phyloP scores from a whole-genome alignment of 176 grass and related monocot species.

The Aegilops longissima region DNA sequence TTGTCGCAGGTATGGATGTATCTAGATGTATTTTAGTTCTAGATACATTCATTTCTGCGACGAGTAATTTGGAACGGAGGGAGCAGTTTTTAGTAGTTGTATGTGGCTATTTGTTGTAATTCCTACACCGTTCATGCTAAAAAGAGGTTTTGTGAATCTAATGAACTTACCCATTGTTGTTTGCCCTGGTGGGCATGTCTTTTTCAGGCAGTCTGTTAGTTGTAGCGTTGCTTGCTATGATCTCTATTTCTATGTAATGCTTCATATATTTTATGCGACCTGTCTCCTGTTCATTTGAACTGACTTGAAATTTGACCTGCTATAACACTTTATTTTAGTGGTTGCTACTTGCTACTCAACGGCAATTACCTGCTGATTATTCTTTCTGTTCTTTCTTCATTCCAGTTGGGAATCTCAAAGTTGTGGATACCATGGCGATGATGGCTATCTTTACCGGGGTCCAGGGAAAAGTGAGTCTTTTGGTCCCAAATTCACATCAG shows the following conservation, averaged over 20 bases:
- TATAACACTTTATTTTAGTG: slow-evolving; percentile 8
- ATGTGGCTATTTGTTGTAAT: neutral
- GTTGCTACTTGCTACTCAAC: neutral
- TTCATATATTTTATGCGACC: neutral
- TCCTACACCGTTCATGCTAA: neutral
- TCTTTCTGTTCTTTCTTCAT: slow-evolving; percentile 21
- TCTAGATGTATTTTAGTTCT: no score
- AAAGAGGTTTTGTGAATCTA: neutral
- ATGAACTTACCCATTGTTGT: neutral
- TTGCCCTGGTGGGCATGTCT: neutral
- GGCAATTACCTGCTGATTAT: neutral
- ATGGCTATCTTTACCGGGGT: slow-evolving; percentile 73
- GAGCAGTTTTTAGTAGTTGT: neutral
- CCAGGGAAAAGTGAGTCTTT: slow-evolving; percentile 63
- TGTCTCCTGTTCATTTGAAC: slow-evolving; percentile 4
- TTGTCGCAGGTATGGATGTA: no score
- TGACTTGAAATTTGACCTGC: slow-evolving; percentile 12
- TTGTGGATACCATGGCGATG: slow-evolving; percentile 91
- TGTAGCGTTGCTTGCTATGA: neutral
- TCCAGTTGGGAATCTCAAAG: slow-evolving; percentile 90
- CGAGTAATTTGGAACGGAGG: no score
- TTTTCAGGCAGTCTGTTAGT: neutral
- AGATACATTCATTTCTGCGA: no score
- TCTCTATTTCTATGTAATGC: neutral
- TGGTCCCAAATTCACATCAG: slow-evolving; percentile 89